Percentiles rank a stretch among this genome's conserved stretches.
These are phyloP conservation scores for Paecilomyces dactylethromorphus DNA, from an alignment of 2,329 filamentous ascomycete genomes.

Conservation along the genomic window DNA sequence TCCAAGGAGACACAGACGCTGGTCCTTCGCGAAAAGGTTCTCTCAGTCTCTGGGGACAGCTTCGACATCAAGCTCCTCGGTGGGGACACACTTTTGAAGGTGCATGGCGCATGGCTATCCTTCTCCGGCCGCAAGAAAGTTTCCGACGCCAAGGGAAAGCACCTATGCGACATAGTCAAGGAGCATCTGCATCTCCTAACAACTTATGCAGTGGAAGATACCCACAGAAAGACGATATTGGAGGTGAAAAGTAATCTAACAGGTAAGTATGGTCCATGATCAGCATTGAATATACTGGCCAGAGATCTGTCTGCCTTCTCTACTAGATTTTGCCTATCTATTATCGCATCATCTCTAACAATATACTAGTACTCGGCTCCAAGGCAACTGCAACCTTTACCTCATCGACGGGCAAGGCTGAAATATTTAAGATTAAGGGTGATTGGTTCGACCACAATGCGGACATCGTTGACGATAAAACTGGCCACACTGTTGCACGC, in stretches of 20 bases:
- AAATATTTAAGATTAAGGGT: constrained; percentile 53
- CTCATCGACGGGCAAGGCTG: constrained; percentile 9
- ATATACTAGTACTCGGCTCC: background rate
- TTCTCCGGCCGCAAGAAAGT: constrained; percentile 52
- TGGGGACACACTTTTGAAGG: constrained; percentile 49
- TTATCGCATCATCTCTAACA: background rate
- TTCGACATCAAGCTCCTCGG: constrained; percentile 55
- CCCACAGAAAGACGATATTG: background rate
- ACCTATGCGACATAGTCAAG: constrained; percentile 55
- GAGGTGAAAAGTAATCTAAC: background rate
- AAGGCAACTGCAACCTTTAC: background rate
- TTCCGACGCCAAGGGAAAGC: constrained; percentile 45
- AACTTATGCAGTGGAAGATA: background rate
- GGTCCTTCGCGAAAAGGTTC: constrained; percentile 54
- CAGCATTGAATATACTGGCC: background rate
- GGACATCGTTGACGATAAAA: constrained; percentile 50
- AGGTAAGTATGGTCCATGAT: background rate
- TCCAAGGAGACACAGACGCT: constrained; percentile 35
- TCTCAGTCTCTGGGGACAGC: constrained; percentile 57
- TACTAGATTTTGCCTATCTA: background rate
- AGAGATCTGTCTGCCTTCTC: background rate
- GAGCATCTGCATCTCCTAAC: constrained; percentile 24
- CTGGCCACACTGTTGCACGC: constrained; percentile 47
- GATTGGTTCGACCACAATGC: constrained; percentile 54
- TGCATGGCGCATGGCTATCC: constrained; percentile 50